Percentiles rank a stretch among this genome's conserved stretches.
phyloP scores from a whole-genome alignment of 768 basidiomycete species.

The Dictyophora rubrovolvata region DNA sequence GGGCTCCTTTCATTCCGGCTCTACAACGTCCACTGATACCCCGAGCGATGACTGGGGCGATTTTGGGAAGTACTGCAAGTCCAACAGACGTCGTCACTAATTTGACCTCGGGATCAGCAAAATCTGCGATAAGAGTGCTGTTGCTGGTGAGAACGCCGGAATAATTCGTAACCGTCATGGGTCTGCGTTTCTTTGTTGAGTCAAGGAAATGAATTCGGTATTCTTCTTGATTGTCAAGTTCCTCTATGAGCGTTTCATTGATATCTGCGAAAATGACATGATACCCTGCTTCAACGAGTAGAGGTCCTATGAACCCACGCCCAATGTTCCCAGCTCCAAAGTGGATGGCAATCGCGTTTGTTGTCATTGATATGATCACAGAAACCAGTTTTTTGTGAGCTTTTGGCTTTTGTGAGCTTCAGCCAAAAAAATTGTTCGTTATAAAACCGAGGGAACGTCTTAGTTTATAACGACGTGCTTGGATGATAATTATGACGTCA shows the following conservation, averaged over 20 bases:
- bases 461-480: too few relatives aligned
- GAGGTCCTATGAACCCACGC: slow-evolving; percentile 29
- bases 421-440: too few relatives aligned
- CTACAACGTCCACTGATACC: slow-evolving; percentile 22
- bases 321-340: slow-evolving; percentile 32
- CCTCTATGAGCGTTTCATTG: slow-evolving; percentile 22
- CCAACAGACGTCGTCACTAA: slow-evolving; percentile 31
- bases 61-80: slow-evolving; percentile 23
- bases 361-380: background rate
- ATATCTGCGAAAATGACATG: slow-evolving; percentile 29
- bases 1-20: slow-evolving; percentile 12
- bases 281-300: slow-evolving; percentile 27
- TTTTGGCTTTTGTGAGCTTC: too few relatives aligned
- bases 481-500: too few relatives aligned
- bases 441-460: too few relatives aligned
- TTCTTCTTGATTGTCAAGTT: slow-evolving; percentile 20
- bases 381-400: too few relatives aligned
- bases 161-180: slow-evolving; percentile 7
- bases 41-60: slow-evolving; percentile 25
- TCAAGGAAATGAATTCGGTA: slow-evolving; percentile 27
- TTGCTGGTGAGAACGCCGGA: slow-evolving; percentile 15
- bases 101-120: slow-evolving; percentile 17
- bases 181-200: background rate
- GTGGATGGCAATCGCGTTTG: slow-evolving; percentile 20
- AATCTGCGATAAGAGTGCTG: slow-evolving; percentile 10